Evolutionary conservation across 2,329 filamentous ascomycete genomes (phyloP), one percentile per base, ranked within the genome.

Genomic region (Mycosphaerelloides madeirae): DNA sequence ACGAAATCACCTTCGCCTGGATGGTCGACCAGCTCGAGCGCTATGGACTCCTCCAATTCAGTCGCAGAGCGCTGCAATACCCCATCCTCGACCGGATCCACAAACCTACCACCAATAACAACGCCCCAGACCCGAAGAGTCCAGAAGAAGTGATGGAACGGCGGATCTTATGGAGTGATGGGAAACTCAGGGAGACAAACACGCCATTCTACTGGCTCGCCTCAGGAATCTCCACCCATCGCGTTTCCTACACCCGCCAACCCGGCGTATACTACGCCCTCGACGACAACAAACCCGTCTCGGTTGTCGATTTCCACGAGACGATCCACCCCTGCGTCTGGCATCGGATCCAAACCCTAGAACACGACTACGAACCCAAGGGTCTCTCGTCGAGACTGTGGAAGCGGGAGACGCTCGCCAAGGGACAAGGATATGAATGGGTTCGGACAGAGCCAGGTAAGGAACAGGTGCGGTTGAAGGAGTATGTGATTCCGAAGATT

Each of bases 1-100:
- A 62, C 11, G 61, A 66, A 22, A 60, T 67, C 12, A 61, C 62
- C 0, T 54, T 67, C 12, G 65, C 64, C 9, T 68, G 65, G 65
- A 68, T 68, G 65, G 63, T 67, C 41, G 57, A 60, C 35, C 57
- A 60, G 33, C 44, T 60, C 15, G 44, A 44, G 1, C 22, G 29
- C 11, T 35, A 45, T 19, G 31, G 20, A 11, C 22, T 50, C 12
- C 42, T 53, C 5, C 48, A 50, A 20, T 41, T 50, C 44, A 50
- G 40, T 18, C 35, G 41, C 11, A 34, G 35, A 19, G 42, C 43
- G n/a, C 38, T 53, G 18, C 36, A 48, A 18, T 53, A 44, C 13
- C 48, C 50, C 3, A 45, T 53, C 9, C 37, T 53, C 13, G 41
- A 53, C 16, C 50, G 50, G 6, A 25, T 53, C 9, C 31, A 48